Base-by-base conservation (phyloP, 2,329 filamentous ascomycete species). In the Cryphonectria parasitica region DNA sequence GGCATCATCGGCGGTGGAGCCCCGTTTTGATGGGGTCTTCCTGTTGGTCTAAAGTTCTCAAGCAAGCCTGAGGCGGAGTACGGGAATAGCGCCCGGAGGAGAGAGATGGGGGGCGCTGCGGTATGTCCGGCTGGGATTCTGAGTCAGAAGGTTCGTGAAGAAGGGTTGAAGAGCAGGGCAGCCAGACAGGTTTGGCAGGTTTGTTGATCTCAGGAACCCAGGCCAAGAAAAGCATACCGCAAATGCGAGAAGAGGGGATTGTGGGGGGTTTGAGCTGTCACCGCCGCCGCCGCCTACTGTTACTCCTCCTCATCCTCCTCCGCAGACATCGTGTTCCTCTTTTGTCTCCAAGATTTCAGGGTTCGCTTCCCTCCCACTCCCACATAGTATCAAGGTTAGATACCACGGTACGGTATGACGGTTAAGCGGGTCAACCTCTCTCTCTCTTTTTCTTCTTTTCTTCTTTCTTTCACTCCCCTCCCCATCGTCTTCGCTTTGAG, bases 61-160 rank as follows among this genome's bases (percentile, higher is more conserved):
- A 15, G 56, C 56, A 19, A 36, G 56, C 58, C 31, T 61, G 58
- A n/a, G 58, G 58, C 58, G 58, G 58, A 61, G 58, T 61, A 61
- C 58, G 58, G 58, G 58, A 61, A 61, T 61, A 61, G 31, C 58
- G 58, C 17, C 58, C 34, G 58, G 58, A 22, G 17, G 7, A 39
- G 58, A 34, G 58, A n/a, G 36, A 45, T 7, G 45, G 45, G 45
- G 45, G 19, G 45, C 45, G 22, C 45, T 49, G 31, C 58, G 58
- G 58, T 61, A 61, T 61, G 58, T 25, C 58, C 58, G 58, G 58
- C 58, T 39, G 58, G 58, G 58, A n/a, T 31, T n/a, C 19, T 39
- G 58, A 39, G 31, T 39, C 58, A 61, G 31, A 61, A 61, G 58
- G 17, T 22, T 34, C 17, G 56, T 60, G 56, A 28, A 36, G 31